Percentiles rank a stretch among this genome's conserved stretches.
Evolutionary conservation across 257 asterid species (phyloP).

Genomic region (Ajuga chamaepitys): DNA sequence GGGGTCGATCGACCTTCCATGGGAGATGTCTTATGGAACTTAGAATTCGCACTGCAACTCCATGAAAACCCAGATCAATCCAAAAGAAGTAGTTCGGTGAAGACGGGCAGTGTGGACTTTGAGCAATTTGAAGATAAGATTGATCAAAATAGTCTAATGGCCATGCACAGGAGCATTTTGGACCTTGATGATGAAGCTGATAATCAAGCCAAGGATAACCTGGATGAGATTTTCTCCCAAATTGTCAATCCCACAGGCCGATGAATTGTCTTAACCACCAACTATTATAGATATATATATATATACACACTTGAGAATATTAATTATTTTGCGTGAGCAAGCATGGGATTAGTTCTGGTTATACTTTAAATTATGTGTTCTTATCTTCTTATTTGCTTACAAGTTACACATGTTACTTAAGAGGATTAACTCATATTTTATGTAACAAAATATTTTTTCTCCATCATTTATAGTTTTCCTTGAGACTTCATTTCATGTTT

Average conservation of each 20-base stretch:
- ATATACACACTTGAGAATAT: too few species aligned
- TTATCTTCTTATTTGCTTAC: too few species aligned
- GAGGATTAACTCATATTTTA: too few species aligned
- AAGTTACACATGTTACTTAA: too few species aligned
- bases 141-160: constrained; percentile 49
- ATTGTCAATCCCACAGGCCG: constrained; percentile 58
- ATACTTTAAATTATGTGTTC: too few species aligned
- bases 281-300: too few species aligned
- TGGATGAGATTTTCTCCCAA: constrained; percentile 53
- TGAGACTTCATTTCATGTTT: too few species aligned
- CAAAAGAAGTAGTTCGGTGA: background rate
- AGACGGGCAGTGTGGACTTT: constrained; percentile 17
- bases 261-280: constrained; percentile 17
- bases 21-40: constrained; percentile 84
- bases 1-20: constrained; percentile 65
- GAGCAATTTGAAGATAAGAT: constrained; percentile 22
- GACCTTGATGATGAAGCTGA: constrained; percentile 56
- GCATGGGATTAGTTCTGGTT: too few species aligned
- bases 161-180: constrained; percentile 62
- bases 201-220: constrained; percentile 18
- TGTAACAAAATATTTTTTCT: too few species aligned
- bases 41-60: constrained; percentile 59
- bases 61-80: constrained; percentile 35
- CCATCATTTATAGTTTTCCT: too few species aligned
- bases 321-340: too few species aligned